Base-by-base conservation (phyloP, 495 filamentous ascomycete genomes). In the Hyaloscypha variabilis region DNA sequence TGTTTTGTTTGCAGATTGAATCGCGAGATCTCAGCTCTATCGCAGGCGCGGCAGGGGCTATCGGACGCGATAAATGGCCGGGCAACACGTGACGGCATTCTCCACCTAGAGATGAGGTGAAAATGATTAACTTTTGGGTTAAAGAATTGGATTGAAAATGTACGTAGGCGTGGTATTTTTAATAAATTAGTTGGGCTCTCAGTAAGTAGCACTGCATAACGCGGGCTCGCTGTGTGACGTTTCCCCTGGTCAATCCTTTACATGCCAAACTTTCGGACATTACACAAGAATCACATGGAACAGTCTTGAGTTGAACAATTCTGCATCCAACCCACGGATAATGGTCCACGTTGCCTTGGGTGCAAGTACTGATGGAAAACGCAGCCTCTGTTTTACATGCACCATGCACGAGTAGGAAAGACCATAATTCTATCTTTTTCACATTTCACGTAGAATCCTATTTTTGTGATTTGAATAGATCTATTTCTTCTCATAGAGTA, bases 1-100 rank as follows among this genome's bases (percentile, higher is more conserved):
- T 46, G 39, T 46, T 46, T 46, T 54, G 51, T 54, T 54, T 24
- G 25, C 25, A 53, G 8, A 10, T 46, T 17, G 51, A 25, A 54
- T 17, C 51, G 51, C 51, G 51, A 54, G 21, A 21, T 51, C 17
- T 51, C 23, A n/a, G 49, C 49, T 13, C 13, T 34, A 8, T 34
- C n/a, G n/a, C n/a, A n/a, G 31, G 49, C 23, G 25, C 51, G 23
- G 21, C 6, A 53, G 8, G 51, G n/a, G n/a, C n/a, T n/a, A 24
- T 6, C 17, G 49, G 19, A 54, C 51, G 51, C 51, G 51, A 28
- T 54, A 25, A n/a, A 8, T 54, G 51, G 51, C 51, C 25, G 14
- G 23, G 25, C 51, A 54, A 54, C 51, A 54, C 51, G 51, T 54
- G 51, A 54, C 51, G 21, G 19, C 39, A 46, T 46, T 46, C 39